Base-by-base conservation (phyloP, 73 alveolate species). In the Paramecium biaurelia region DNA sequence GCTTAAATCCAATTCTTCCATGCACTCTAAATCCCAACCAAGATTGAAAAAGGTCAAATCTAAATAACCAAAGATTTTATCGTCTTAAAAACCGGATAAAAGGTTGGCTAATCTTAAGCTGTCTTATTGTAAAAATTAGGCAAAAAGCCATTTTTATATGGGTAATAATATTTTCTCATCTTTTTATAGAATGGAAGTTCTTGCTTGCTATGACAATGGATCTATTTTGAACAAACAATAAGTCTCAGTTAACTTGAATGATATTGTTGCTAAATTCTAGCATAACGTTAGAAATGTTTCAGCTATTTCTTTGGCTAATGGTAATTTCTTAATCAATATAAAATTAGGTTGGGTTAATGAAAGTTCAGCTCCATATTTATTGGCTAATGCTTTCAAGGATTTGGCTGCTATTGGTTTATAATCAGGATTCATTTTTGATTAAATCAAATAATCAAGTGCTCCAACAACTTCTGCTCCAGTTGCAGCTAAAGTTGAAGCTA, bases 1-100 rank as follows among this genome's bases (percentile, higher is more conserved):
- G 96, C 99, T 89, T 99, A 97, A 95, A 99, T 99, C 43, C 96
- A 96, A 89, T 99, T 98, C 99, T 99, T 99, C 99, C 99, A 99
- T 95, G 99, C 96, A 11, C 93, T 96, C 72, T 93, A 93, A 85
- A 95, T 96, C 90, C 96, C 99, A 7, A 99, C 99, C 93, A 99
- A 99, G 97, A 99, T 99, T 92, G 99, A 95, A 94, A 99, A 98
- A 98, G 98, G 99, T 85, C 99, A 99, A 95, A 98, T 99, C 93
- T 99, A 99, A 96, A 97, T 99, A 95, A 97, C 97, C 24, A 93
- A 98, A 92, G 99, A 98, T 47, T 94, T 95, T 92, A 94, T 94
- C 87, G 96, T 95, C 92, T 86, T 96, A 79, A 57, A 95, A 92
- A 86, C 85, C 10, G 99, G 99, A 63, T 95, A 93, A 92, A 97